Conservation (phyloP, 73 alveolate genomes). For the Effrenium voratum region DNA sequence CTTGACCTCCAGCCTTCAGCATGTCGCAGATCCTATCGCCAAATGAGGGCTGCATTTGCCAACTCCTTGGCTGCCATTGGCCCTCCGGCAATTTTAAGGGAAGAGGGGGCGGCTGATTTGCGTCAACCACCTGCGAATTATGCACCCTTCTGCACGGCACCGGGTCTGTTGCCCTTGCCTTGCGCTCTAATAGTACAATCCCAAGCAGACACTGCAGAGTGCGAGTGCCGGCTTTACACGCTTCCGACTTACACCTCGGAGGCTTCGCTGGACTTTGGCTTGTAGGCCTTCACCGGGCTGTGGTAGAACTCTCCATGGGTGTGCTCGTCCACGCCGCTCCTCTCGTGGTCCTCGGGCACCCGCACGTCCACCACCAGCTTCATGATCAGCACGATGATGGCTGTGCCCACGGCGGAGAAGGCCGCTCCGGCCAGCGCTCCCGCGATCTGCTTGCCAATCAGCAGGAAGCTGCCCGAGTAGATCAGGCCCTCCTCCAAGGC, state of each 20-base stretch:
- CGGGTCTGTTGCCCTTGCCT: too few species aligned
- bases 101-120: too few species aligned
- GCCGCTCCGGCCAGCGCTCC: conserved; percentile 59
- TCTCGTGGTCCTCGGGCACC: conserved; percentile 38
- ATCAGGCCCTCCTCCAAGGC: conserved; percentile 59
- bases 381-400: conserved; percentile 41
- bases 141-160: too few species aligned
- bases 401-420: conserved; percentile 64
- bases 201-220: too few species aligned
- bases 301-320: conserved; percentile 79
- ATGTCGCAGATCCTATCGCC: too few species aligned
- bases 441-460: conserved; percentile 68
- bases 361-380: conserved; percentile 38
- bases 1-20: too few species aligned
- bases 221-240: too few species aligned
- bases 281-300: conserved; percentile 51
- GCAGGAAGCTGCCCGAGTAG: conserved; percentile 55
- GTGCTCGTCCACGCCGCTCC: conserved; percentile 43
- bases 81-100: too few species aligned
- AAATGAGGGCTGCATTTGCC: too few species aligned
- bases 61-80: too few species aligned
- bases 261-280: not conserved
- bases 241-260: conserved; percentile 2
- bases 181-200: too few species aligned
- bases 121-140: too few species aligned